A percentile compares a stretch with the other conserved stretches of the same genome.
These are phyloP conservation scores for Emergomyces orientalis DNA, from an alignment of 2,329 filamentous ascomycete genomes.

Conservation along the genomic window DNA sequence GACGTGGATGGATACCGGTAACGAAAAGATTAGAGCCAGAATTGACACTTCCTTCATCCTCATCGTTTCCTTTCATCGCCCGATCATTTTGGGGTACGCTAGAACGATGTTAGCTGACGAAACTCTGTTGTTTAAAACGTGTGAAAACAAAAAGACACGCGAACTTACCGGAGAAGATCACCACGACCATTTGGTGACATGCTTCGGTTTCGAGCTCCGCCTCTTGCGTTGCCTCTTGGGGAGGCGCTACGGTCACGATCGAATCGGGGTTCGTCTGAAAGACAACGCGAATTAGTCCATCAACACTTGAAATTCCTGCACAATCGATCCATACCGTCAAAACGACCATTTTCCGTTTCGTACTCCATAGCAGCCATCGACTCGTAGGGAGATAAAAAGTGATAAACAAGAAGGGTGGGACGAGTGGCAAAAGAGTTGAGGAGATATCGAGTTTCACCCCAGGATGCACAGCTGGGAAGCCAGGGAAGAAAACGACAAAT, in stretches of 20 bases:
- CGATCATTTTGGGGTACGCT: conserved; percentile 35
- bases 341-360: conserved; percentile 56
- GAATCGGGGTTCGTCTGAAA: conserved; percentile 51
- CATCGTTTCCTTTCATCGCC: conserved; percentile 40
- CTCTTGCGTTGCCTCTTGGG: conserved; percentile 48
- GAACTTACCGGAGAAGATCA: conserved; percentile 42
- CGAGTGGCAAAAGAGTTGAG: conserved; percentile 19
- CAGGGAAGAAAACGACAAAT: background rate
- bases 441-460: background rate
- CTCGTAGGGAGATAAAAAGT: conserved; percentile 1
- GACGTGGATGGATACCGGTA: conserved; percentile 89
- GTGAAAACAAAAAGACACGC: background rate
- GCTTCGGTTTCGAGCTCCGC: conserved; percentile 47
- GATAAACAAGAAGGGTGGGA: background rate
- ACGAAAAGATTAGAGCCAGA: conserved; percentile 98
- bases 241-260: conserved; percentile 59
- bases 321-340: conserved; percentile 48
- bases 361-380: conserved; percentile 49
- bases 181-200: conserved; percentile 53
- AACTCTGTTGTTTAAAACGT: background rate
- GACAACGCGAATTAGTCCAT: conserved; percentile 14
- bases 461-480: background rate
- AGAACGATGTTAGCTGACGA: background rate
- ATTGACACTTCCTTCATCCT: conserved; percentile 72
- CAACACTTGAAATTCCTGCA: conserved; percentile 11